phyloP scores from a whole-genome alignment of 1,284 basidiomycete species.

The Mycosarcoma maydis region DNA sequence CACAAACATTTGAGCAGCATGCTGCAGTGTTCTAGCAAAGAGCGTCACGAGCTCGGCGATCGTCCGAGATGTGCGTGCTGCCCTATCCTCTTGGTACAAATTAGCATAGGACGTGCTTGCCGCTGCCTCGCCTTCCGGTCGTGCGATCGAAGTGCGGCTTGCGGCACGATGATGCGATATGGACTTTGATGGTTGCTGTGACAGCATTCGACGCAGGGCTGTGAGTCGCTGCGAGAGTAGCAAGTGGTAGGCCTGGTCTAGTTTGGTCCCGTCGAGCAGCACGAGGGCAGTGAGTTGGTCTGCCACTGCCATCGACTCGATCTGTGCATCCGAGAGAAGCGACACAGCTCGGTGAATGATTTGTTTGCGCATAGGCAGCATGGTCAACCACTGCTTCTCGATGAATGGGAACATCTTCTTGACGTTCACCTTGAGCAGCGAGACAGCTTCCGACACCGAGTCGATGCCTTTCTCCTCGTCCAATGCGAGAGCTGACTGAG shows the following conservation, averaged over 20 bases:
- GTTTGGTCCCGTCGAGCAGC: slow-evolving; percentile 37
- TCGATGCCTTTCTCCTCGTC: slow-evolving; percentile 17
- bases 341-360: slow-evolving; percentile 38
- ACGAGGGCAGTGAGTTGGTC: slow-evolving; percentile 44
- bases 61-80: slow-evolving; percentile 20
- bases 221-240: slow-evolving; percentile 41
- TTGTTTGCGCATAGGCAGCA: slow-evolving; percentile 54
- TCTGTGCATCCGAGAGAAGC: slow-evolving; percentile 37
- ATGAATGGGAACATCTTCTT: slow-evolving; percentile 51
- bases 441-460: slow-evolving; percentile 24
- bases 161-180: slow-evolving; percentile 5
- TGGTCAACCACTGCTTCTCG: slow-evolving; percentile 50
- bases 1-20: slow-evolving; percentile 29
- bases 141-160: not conserved
- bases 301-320: slow-evolving; percentile 30
- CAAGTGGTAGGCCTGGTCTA: slow-evolving; percentile 24
- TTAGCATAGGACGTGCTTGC: not conserved
- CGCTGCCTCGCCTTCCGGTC: not conserved
- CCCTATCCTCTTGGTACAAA: slow-evolving; percentile 1
- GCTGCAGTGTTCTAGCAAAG: slow-evolving; percentile 38
- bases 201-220: slow-evolving; percentile 23
- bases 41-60: slow-evolving; percentile 27
- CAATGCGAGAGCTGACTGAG: slow-evolving; percentile 4
- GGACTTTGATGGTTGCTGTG: slow-evolving; percentile 8
- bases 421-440: slow-evolving; percentile 36